Evolutionary conservation across 1,139 yeast genomes (phyloP).

Genomic region (Pichia sp.): DNA sequence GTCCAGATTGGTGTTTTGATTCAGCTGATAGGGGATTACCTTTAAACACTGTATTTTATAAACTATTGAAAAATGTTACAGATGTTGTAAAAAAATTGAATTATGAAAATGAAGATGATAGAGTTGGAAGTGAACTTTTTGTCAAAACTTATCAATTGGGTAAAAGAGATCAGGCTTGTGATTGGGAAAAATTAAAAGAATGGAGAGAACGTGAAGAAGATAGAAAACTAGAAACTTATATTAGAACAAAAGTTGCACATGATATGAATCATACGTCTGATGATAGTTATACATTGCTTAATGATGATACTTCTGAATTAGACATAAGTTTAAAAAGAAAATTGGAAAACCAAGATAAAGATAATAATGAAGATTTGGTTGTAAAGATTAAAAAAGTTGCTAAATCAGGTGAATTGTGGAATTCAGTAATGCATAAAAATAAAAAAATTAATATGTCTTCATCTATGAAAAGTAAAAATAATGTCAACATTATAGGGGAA

Average conservation of each 20-base stretch:
- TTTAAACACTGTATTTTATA: slow-evolving; percentile 44
- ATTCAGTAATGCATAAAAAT: slow-evolving; percentile 40
- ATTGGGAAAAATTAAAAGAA: slow-evolving; percentile 39
- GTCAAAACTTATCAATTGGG: slow-evolving; percentile 27
- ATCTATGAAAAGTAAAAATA: neutral
- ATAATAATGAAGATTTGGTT: slow-evolving; percentile 21
- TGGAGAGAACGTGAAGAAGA: slow-evolving; percentile 20
- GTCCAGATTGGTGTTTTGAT: slow-evolving; percentile 70
- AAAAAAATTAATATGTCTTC: neutral
- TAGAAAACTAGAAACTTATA: slow-evolving; percentile 11
- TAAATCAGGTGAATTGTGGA: slow-evolving; percentile 38
- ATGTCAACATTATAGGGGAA: neutral
- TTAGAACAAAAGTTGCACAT: slow-evolving; percentile 1
- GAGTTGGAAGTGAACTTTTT: slow-evolving; percentile 19
- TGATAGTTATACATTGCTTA: neutral
- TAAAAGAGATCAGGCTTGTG: slow-evolving; percentile 42
- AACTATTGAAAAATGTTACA: slow-evolving; percentile 23
- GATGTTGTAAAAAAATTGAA: slow-evolving; percentile 11
- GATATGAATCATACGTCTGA: neutral
- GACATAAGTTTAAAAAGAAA: neutral
- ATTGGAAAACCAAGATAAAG: slow-evolving; percentile 7
- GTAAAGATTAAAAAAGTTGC: slow-evolving; percentile 27
- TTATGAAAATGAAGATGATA: slow-evolving; percentile 22
- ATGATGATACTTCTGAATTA: neutral
- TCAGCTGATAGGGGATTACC: slow-evolving; percentile 56